phyloP scores from a whole-genome alignment of 768 basidiomycete species.

The Nevesoporus exiguus region DNA sequence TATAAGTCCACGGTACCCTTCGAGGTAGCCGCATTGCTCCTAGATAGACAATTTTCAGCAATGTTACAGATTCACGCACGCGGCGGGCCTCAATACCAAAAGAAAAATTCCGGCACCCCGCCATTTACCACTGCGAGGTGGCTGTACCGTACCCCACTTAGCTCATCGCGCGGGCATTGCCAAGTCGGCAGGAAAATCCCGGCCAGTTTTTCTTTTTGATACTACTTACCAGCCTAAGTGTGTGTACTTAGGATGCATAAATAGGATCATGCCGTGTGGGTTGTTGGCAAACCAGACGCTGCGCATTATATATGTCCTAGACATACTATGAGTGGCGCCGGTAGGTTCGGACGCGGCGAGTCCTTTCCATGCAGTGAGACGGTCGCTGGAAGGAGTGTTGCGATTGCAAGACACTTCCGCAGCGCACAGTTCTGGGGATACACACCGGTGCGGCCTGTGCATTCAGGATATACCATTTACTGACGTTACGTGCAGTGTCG shows the following conservation, averaged over 20 bases:
- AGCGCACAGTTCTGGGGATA: background rate
- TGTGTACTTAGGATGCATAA: too few species aligned
- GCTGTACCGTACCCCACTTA: background rate
- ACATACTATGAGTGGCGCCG: too few species aligned
- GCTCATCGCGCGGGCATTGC: background rate
- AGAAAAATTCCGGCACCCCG: background rate
- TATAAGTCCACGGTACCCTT: conserved; percentile 73
- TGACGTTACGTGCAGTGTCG: background rate
- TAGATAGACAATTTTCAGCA: background rate
- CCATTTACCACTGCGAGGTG: too few species aligned
- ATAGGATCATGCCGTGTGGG: too few species aligned
- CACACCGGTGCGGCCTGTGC: background rate
- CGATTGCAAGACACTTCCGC: background rate
- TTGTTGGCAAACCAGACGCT: too few species aligned
- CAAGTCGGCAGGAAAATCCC: background rate
- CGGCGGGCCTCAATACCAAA: background rate
- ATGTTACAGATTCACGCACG: background rate
- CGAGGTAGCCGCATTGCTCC: conserved; percentile 66
- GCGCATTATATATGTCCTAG: too few species aligned
- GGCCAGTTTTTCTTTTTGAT: background rate
- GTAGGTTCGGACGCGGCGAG: too few species aligned
- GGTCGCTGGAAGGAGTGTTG: too few species aligned
- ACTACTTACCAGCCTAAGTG: background rate
- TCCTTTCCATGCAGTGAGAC: too few species aligned
- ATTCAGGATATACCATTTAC: background rate